Conservation (phyloP, 768 basidiomycete species). For the Lactarius hatsudake region DNA sequence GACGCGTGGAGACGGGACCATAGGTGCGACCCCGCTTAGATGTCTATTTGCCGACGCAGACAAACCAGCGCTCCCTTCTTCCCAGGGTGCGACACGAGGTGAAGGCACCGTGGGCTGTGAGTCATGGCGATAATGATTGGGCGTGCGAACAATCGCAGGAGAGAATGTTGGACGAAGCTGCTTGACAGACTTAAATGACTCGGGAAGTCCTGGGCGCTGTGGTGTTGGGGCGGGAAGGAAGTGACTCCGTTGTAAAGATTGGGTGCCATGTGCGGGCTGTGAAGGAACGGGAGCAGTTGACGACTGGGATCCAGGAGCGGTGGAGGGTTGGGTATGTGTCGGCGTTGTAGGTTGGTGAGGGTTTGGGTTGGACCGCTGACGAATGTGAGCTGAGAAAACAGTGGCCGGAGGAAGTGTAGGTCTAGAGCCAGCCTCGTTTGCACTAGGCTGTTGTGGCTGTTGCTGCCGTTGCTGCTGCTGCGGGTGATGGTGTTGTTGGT, state of each 20-base stretch:
- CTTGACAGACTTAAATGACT: conserved; percentile 49
- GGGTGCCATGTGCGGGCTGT: background rate
- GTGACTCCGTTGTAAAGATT: conserved; percentile 20
- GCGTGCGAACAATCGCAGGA: conserved; percentile 64
- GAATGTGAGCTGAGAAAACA: conserved; percentile 25
- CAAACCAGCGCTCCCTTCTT: conserved; percentile 1
- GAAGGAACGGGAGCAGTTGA: background rate
- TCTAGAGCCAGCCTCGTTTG: conserved; percentile 6
- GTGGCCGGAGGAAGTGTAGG: conserved; percentile 19
- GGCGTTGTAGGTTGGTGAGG: conserved; percentile 21
- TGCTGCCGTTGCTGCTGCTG: background rate
- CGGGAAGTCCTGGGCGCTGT: conserved; percentile 30
- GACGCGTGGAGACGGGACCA: conserved; percentile 20
- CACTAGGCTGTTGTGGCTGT: background rate
- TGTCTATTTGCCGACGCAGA: conserved; percentile 17
- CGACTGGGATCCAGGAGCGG: background rate
- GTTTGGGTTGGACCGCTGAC: conserved; percentile 23
- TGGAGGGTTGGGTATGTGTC: conserved; percentile 5
- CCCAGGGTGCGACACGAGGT: conserved; percentile 22
- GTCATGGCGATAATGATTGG: conserved; percentile 50
- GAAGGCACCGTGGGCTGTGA: conserved; percentile 24
- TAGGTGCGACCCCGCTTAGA: background rate
- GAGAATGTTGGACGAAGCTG: conserved; percentile 69
- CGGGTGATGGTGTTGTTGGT: conserved; percentile 13
- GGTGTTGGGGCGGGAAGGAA: conserved; percentile 27